Base-by-base conservation (phyloP, 2,329 filamentous ascomycete species). In the Trichoderma afroharzianum region DNA sequence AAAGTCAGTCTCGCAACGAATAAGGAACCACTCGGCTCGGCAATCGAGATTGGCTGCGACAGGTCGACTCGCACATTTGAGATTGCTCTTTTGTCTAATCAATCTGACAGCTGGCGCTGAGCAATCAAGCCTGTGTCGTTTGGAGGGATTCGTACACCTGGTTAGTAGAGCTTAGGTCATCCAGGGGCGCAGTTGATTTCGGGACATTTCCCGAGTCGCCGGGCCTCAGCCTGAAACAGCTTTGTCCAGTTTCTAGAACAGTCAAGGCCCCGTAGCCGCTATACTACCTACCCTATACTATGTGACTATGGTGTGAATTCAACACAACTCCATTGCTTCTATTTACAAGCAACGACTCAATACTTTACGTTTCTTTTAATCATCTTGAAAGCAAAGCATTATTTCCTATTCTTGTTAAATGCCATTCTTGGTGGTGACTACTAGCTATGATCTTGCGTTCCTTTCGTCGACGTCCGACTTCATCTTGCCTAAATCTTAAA, bases 111-210 rank as follows among this genome's bases (percentile, higher is more conserved):
- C 39, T 63, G 62, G 18, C 12, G 26, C 62, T 50, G 62, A 47
- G 36, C 55, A 68, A 68, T 32, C 55, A 59, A 58, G 26, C 47
- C 57, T 28, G 57, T 24, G 7, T n/a, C 39, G 33, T 8, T 30
- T 58, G 21, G 47, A 50, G 50, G 62, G 62, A 53, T 36, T 36
- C 55, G 66, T 61, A 53, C 57, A 62, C 66, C 66, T 39, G 36
- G 14, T n/a, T 32, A n/a, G 15, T 32, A n/a, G 15, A 68, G 75
- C 74, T 76, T 76, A 76, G 73, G 75, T 76, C 75, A 76, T 76
- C 63, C 75, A 74, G 71, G 72, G 75, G 74, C 71, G 66, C 68
- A 70, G 72, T 71, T 53, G 62, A 58, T 59, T 61, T 70, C 71
- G 61, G 67, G 55, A 36, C 33, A 47, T 63, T 18, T 63, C 58